These are phyloP conservation scores for Rhodotorula mucilaginosa DNA, from an alignment of 1,284 basidiomycete genomes.

Conservation along the genomic window DNA sequence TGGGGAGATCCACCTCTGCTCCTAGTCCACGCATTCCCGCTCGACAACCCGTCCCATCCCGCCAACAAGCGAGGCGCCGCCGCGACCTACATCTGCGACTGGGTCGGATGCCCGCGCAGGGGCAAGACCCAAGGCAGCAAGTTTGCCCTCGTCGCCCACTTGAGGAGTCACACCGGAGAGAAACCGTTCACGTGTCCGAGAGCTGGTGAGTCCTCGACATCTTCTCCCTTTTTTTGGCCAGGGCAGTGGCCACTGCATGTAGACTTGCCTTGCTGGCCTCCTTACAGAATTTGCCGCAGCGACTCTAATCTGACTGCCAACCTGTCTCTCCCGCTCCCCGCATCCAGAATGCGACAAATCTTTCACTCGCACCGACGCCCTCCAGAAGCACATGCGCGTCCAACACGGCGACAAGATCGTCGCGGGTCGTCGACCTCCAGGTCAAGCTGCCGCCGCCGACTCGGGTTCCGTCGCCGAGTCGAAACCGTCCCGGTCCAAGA, in stretches of 20 bases:
- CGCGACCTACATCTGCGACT: conserved; percentile 72
- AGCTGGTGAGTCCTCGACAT: conserved; percentile 59
- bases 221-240: not conserved
- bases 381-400: conserved; percentile 84
- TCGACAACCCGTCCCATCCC: conserved; percentile 16
- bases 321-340: not conserved
- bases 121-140: conserved; percentile 79
- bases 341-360: conserved; percentile 81
- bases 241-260: no score
- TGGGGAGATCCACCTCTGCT: not conserved
- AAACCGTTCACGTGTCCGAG: conserved; percentile 81
- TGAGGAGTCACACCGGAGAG: conserved; percentile 86
- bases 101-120: conserved; percentile 72
- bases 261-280: not conserved
- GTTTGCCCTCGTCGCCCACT: conserved; percentile 81
- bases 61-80: conserved; percentile 17
- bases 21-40: conserved; percentile 37
- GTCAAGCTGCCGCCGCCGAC: not conserved
- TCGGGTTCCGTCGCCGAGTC: not conserved
- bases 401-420: conserved; percentile 59
- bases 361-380: conserved; percentile 85
- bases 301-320: not conserved
- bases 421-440: conserved; percentile 20
- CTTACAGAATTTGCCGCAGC: not conserved
- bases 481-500: not conserved